These are phyloP conservation scores for Penicillium cataractarum DNA, from an alignment of 495 filamentous ascomycete species.

Conservation along the genomic window DNA sequence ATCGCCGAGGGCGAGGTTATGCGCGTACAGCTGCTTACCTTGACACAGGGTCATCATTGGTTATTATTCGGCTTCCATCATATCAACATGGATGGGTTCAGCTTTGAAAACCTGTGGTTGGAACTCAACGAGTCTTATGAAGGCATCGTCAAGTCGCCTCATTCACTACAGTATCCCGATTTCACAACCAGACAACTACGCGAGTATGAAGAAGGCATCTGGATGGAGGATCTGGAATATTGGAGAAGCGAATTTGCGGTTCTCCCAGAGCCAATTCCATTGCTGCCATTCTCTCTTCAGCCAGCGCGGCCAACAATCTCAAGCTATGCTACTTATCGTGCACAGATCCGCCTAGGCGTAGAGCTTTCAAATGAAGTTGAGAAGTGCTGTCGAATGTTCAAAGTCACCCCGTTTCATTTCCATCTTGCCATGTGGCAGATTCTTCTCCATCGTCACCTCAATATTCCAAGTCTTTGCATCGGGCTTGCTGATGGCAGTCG, in stretches of 20 bases:
- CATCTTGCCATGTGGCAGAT: slow-evolving; percentile 41
- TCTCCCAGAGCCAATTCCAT: slow-evolving; percentile 35
- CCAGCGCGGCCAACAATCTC: slow-evolving; percentile 15
- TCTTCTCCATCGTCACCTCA: slow-evolving; percentile 30
- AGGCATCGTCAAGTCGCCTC: slow-evolving; percentile 14
- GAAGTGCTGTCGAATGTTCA: slow-evolving; percentile 19
- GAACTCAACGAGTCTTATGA: slow-evolving; percentile 48
- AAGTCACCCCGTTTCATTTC: slow-evolving; percentile 48
- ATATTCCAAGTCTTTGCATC: slow-evolving; percentile 45
- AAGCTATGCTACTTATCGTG: neutral
- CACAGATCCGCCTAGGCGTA: slow-evolving; percentile 20
- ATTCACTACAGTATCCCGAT: slow-evolving; percentile 29
- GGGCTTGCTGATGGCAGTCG: slow-evolving; percentile 50
- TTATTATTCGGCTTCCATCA: slow-evolving; percentile 47
- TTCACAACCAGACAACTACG: slow-evolving; percentile 29
- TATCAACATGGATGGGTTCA: slow-evolving; percentile 53
- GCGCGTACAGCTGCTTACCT: slow-evolving; percentile 29
- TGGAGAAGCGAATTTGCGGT: slow-evolving; percentile 38
- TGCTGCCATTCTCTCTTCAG: slow-evolving; percentile 36
- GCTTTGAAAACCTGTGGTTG: slow-evolving; percentile 36
- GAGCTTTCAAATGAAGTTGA: slow-evolving; percentile 13
- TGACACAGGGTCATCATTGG: slow-evolving; percentile 24
- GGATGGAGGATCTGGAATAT: slow-evolving; percentile 32
- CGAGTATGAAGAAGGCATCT: slow-evolving; percentile 21
- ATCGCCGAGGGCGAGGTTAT: slow-evolving; percentile 37